Evolutionary conservation across 2,329 filamentous ascomycete genomes (phyloP).

Genomic region (Arthrinium phaeospermum): DNA sequence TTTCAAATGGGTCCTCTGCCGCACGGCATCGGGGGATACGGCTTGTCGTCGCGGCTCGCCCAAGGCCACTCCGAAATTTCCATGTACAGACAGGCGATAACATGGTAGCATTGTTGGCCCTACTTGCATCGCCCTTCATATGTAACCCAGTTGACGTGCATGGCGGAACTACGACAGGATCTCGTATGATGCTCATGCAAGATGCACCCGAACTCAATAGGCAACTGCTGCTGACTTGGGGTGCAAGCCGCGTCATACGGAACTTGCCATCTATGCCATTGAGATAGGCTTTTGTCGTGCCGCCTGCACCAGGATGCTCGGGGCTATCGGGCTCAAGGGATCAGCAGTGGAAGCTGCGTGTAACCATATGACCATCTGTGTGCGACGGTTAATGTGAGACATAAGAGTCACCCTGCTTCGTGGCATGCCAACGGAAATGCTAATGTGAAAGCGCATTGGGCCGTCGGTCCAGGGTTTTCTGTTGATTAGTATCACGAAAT

Average conservation of each 20-base stretch:
- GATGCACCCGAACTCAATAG: constrained; percentile 12
- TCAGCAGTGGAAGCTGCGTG: not conserved
- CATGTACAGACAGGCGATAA: not conserved
- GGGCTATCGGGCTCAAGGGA: not conserved
- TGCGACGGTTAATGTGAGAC: not conserved
- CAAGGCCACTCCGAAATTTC: not conserved
- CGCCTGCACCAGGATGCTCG: not conserved
- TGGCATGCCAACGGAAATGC: not conserved
- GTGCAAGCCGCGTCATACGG: not conserved
- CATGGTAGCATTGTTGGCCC: constrained; percentile 2
- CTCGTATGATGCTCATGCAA: constrained; percentile 17
- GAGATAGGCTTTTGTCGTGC: not conserved
- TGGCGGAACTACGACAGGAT: not conserved
- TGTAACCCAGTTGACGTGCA: constrained; percentile 14
- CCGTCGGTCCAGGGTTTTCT: not conserved
- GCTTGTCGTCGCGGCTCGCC: not conserved
- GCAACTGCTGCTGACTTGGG: not conserved
- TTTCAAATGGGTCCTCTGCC: not conserved
- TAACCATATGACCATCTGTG: not conserved
- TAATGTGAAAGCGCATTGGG: not conserved
- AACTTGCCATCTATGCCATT: not conserved
- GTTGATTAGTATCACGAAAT: not conserved
- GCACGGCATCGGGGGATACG: constrained; percentile 6
- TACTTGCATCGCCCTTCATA: constrained; percentile 5
- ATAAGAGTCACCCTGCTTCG: not conserved